Evolutionary conservation across 2,329 filamentous ascomycete genomes (phyloP), one percentile per base, ranked within the genome.

Genomic region (Trichoderma pleuroti): DNA sequence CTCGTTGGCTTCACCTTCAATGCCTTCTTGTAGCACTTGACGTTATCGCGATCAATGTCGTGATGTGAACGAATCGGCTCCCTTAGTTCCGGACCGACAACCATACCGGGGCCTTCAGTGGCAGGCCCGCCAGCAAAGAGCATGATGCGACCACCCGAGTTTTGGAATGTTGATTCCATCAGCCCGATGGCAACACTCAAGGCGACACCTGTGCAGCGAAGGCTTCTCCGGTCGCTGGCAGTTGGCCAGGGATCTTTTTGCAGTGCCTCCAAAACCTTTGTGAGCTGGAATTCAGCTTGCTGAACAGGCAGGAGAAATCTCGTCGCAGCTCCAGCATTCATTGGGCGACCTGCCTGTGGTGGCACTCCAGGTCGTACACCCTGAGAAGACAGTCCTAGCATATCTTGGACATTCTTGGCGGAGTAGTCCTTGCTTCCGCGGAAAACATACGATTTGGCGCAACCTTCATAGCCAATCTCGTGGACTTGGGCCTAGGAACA

Each of bases 1-100:
- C 14, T 36, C 24, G 16, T 12, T 8, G 54, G 42, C 18, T 85
- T 71, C 81, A 93, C 92, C 89, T 98, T 99, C 64, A 98, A 83
- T 26, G 96, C 96, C 84, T 99, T 99, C 87, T 99, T 99, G 84
- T 97, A 98, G 83, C 98, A 98, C 82, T 99, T 99, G 84, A 97
- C 97, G 80, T 98, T 98, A 82, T 99, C 96, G 71, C 94, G 90
- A 80, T 99, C 96, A 81, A 99, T 99, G 78, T 99, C 96, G 82
- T 99, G 96, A 83, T 99, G 96, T 54, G 95, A 98, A 78, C 96
- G 92, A 74, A 99, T 98, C 11, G 97, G 94, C 80, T 99, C 96
- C 80, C 95, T 92, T 74, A 99, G 85, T 82, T 99, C 96, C 28
- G 96, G 93, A 3, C 94, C 94, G 79, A 99, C 96, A 36, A 99